Conservation (phyloP, 202 grass and related monocot genomes). For the Panicum hallii region DNA sequence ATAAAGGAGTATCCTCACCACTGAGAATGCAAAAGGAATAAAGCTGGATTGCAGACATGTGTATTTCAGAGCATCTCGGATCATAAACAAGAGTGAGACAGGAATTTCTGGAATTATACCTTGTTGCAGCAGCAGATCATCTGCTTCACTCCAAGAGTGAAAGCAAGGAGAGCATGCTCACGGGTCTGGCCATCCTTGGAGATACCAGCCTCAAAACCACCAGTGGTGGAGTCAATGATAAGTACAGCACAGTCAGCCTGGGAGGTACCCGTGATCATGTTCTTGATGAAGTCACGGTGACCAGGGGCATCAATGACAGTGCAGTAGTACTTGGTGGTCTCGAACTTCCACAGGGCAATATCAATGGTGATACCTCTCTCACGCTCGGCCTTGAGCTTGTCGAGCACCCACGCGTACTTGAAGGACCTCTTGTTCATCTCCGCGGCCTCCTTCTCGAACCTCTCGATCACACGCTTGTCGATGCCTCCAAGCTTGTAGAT, state of each 20-base stretch:
- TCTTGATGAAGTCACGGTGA: too few relatives aligned
- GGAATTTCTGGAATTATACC: constrained; percentile 20
- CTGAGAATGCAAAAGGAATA: too few relatives aligned
- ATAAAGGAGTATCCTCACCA: too few relatives aligned
- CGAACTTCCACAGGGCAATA: constrained; percentile 10
- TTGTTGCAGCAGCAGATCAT: constrained; percentile 62
- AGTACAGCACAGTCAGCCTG: too few relatives aligned
- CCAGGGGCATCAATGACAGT: constrained; percentile 27
- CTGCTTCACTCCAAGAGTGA: constrained; percentile 40
- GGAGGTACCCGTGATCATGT: too few relatives aligned
- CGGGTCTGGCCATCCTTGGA: constrained; percentile 43
- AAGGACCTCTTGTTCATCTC: constrained; percentile 28
- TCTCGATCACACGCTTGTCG: constrained; percentile 81
- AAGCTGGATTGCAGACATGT: too few relatives aligned
- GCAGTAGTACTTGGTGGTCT: constrained; percentile 27
- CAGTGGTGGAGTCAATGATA: too few relatives aligned
- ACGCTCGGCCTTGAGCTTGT: constrained; percentile 37
- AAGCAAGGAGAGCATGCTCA: constrained; percentile 72
- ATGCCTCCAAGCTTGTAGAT: constrained; percentile 81
- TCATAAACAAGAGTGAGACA: background rate
- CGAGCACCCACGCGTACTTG: constrained; percentile 25
- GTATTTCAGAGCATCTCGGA: too few relatives aligned
- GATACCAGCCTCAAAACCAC: too few relatives aligned
- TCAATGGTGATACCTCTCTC: constrained; percentile 28
- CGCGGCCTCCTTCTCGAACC: constrained; percentile 53